Conservation (phyloP, 1,139 yeast genomes). For the Wickerhamiella infanticola region DNA sequence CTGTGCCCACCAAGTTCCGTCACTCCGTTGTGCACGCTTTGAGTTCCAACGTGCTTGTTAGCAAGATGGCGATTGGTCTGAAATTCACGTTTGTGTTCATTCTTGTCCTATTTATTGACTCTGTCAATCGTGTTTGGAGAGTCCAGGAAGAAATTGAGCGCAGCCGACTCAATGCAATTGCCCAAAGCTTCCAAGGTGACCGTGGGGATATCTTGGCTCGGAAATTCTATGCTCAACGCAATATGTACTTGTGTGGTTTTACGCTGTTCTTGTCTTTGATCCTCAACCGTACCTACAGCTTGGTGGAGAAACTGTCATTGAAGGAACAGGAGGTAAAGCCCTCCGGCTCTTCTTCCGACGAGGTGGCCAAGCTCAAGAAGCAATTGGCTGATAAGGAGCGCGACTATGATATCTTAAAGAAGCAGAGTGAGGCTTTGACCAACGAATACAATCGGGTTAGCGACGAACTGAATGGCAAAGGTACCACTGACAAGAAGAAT, state of each 20-base stretch:
- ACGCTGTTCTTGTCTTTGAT: constrained; percentile 80
- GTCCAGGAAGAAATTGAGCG: constrained; percentile 40
- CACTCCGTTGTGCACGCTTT: constrained; percentile 49
- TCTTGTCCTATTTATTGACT: constrained; percentile 68
- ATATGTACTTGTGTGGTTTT: constrained; percentile 91
- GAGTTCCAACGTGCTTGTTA: constrained; percentile 54
- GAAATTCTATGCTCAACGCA: constrained; percentile 89
- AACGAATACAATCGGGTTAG: constrained; percentile 44
- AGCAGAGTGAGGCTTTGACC: constrained; percentile 52
- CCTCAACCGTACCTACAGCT: constrained; percentile 68
- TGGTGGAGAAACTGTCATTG: constrained; percentile 57
- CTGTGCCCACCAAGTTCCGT: constrained; percentile 65
- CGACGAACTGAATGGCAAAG: constrained; percentile 24
- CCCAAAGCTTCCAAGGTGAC: constrained; percentile 27
- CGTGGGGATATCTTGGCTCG: constrained; percentile 76
- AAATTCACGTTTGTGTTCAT: constrained; percentile 79
- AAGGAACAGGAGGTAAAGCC: constrained; percentile 18
- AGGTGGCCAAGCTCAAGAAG: constrained; percentile 35
- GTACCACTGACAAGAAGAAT: constrained; percentile 20
- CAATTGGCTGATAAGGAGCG: constrained; percentile 45
- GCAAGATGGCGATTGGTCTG: constrained; percentile 59
- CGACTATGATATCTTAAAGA: constrained; percentile 51
- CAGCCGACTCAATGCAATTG: constrained; percentile 11
- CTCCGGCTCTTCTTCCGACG: constrained; percentile 21
- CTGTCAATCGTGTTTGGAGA: constrained; percentile 66